These are phyloP conservation scores for Atkinsonella texensis DNA, from an alignment of 2,329 filamentous ascomycete genomes.

Conservation along the genomic window DNA sequence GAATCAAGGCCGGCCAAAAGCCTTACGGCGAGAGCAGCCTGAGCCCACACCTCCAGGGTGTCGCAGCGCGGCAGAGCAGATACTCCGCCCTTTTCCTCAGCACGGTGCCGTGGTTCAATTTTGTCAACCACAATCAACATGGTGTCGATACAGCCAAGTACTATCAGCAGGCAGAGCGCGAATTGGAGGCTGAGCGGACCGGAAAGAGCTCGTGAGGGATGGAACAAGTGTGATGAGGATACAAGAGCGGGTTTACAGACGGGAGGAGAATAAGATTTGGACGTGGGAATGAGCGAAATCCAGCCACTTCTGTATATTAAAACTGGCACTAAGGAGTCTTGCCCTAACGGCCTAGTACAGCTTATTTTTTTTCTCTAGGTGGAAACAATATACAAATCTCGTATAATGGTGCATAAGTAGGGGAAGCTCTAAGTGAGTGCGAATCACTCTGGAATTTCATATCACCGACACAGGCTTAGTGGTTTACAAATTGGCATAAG, in stretches of 20 bases:
- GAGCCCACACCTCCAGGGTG: slow-evolving; percentile 83
- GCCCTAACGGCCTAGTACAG: slow-evolving; percentile 9
- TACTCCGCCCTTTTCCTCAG: slow-evolving; percentile 78
- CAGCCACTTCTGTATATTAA: background rate
- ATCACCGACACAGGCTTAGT: background rate
- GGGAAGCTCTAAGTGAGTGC: no score
- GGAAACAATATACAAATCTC: background rate
- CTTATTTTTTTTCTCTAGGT: background rate
- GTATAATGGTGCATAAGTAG: background rate
- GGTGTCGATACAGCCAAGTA: slow-evolving; percentile 98
- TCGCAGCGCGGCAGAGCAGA: slow-evolving; percentile 82
- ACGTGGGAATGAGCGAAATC: background rate
- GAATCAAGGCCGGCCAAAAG: slow-evolving; percentile 84
- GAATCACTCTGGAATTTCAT: background rate
- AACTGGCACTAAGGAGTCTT: slow-evolving; percentile 8
- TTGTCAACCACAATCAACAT: slow-evolving; percentile 93
- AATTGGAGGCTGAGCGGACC: slow-evolving; percentile 64
- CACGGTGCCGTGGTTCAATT: slow-evolving; percentile 92
- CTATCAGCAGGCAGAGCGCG: slow-evolving; percentile 87
- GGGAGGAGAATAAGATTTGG: background rate
- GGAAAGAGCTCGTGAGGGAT: slow-evolving; percentile 3
- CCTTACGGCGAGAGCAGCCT: slow-evolving; percentile 74
- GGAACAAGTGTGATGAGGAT: background rate
- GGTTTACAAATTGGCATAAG: background rate
- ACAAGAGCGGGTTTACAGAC: background rate